These are phyloP conservation scores for Trichoderma parareesei DNA, from an alignment of 495 filamentous ascomycete species.

Conservation along the genomic window DNA sequence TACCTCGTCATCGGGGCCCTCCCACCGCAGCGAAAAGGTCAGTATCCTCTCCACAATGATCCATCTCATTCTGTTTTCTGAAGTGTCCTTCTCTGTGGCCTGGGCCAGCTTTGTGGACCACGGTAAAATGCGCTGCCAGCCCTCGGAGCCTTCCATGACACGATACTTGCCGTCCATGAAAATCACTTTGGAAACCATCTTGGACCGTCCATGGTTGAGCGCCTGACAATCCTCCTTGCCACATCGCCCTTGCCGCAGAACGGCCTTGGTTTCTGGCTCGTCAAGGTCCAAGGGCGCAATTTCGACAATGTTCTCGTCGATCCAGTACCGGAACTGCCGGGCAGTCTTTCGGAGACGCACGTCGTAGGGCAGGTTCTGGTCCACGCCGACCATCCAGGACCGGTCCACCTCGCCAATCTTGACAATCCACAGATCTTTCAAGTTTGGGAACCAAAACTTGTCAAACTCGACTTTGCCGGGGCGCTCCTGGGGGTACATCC, in stretches of 20 bases:
- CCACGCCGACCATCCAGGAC: conserved; percentile 4
- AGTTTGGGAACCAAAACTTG: conserved; percentile 11
- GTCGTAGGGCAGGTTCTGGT: conserved; percentile 9
- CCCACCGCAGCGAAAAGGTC: conserved; percentile 10
- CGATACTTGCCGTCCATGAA: conserved; percentile 12
- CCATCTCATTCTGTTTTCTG: conserved; percentile 9
- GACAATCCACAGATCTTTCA: conserved; percentile 11
- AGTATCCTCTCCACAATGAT: conserved; percentile 12
- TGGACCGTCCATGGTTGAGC: not conserved
- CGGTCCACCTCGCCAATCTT: conserved; percentile 8
- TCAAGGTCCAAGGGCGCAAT: conserved; percentile 8
- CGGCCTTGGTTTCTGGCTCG: not conserved
- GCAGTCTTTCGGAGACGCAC: conserved; percentile 1
- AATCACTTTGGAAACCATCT: conserved; percentile 11
- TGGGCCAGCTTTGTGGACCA: not conserved
- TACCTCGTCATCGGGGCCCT: not conserved
- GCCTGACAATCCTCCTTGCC: conserved; percentile 7
- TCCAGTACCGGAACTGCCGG: conserved; percentile 11
- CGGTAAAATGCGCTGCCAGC: not conserved
- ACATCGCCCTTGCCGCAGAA: conserved; percentile 10
- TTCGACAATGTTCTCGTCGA: conserved; percentile 11
- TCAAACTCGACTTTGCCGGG: conserved; percentile 5
- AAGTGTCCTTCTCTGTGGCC: not conserved
- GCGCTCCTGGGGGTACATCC: not conserved
- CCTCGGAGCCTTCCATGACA: not conserved